Percentiles rank a stretch among this genome's conserved stretches.
These are phyloP conservation scores for Solanum hybrid DNA, from an alignment of 305 asterid genomes.

Conservation along the genomic window DNA sequence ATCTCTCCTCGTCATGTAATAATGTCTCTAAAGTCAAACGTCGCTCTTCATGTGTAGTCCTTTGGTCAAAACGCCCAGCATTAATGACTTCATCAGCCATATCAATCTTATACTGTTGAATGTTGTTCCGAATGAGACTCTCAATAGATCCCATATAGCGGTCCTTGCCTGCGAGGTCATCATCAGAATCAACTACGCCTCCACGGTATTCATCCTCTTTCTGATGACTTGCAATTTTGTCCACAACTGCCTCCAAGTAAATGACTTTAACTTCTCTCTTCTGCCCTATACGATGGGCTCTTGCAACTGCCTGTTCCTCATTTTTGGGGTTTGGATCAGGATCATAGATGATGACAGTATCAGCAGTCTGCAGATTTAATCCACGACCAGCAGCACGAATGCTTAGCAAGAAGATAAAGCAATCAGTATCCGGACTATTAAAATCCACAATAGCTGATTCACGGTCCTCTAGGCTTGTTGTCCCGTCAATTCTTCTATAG, in stretches of 20 bases:
- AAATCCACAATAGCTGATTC: conserved; percentile 97
- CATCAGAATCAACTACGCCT: conserved; percentile 84
- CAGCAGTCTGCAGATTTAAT: conserved; percentile 94
- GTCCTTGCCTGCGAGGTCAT: conserved; percentile 94
- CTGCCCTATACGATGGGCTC: conserved; percentile 99
- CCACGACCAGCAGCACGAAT: conserved; percentile 99
- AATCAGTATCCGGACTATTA: conserved; percentile 79
- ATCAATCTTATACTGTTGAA: conserved; percentile 97
- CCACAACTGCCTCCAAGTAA: conserved; percentile 98
- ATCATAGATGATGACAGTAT: conserved; percentile 95
- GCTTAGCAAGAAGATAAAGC: conserved; percentile 96
- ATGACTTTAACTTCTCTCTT: conserved; percentile 96
- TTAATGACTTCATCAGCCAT: conserved; percentile 99
- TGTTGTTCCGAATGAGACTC: conserved; percentile 89
- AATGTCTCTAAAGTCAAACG: conserved; percentile 88
- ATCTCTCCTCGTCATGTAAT: conserved; percentile 95
- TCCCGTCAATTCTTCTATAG: conserved; percentile 94
- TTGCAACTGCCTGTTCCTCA: conserved; percentile 99
- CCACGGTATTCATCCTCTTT: conserved; percentile 89
- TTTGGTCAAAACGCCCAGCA: conserved; percentile 99
- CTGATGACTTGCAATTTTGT: conserved; percentile 80
- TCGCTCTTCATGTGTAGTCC: conserved; percentile 99
- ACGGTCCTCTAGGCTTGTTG: conserved; percentile 96
- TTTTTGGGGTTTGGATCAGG: conserved; percentile 99
- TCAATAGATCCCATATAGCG: conserved; percentile 94